Evolutionary conservation across 1,284 basidiomycete genomes (phyloP), one percentile per base, ranked within the genome.

Genomic region (Grifola frondosa): DNA sequence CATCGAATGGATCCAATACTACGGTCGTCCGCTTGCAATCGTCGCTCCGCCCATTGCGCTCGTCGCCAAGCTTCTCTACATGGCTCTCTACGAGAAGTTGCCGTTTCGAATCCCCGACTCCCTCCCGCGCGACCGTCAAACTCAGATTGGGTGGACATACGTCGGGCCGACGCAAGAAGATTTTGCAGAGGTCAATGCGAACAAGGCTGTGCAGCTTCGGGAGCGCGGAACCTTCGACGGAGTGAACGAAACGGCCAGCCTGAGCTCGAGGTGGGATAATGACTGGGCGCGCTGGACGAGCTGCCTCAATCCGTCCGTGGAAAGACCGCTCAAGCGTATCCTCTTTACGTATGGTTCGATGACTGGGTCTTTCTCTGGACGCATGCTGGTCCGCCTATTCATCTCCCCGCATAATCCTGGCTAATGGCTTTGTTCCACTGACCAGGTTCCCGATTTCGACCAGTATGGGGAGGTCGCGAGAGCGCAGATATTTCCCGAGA

Each of bases 61-160:
- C 29, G 74, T 80, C 0, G 82, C 84, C 1, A 80, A 78, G 37
- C 69, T 85, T 5, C 61, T 87, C 36, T 87, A 77, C 61, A 77
- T 85, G 44, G 67, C 80, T 1, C 71, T 78, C 13, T 67, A 75
- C n/a, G 82, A 87, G 52, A 53, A 73, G 2, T 51, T 64, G 9
- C 68, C 71, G 0, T 67, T 83, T 46, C 57, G 50, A 19, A 55
- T 78, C 11, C 75, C 78, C 1, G 59, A 62, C 0, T 61, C 69
- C 20, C 62, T 84, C 7, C 78, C 78, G 0, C 53, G 57, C 16
- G 73, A 69, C 8, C 73, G 78, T n/a, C 60, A 3, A 65, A 73
- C 4, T 73, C 75, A 3, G 24, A 59, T 11, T 56, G 58, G 7
- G 54, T 61, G 6, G 63, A 63, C 32, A 17, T 34, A 48, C 52